Evolutionary conservation across 306 rosid species (phyloP), one percentile per base, ranked within the genome.

Genomic region (Neltuma alba): DNA sequence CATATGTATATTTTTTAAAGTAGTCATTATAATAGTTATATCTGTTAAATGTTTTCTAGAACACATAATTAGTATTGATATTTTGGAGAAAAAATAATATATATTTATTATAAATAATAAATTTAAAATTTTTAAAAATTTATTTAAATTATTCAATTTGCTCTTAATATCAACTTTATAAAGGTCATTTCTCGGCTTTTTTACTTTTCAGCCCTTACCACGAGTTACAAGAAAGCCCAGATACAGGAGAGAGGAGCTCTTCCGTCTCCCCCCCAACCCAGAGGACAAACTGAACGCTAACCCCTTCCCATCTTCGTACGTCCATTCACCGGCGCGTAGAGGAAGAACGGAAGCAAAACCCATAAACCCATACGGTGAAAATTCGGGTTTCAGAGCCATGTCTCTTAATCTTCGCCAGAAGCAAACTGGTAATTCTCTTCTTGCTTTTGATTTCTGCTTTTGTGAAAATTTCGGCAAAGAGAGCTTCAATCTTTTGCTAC

Each of bases 391-490:
- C 61, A 20, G 28, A 16, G 83, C 68, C 16, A 89, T 91, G 96
- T 75, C 88, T 67, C 88, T 91, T 72, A 91, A 87, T 86, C 93
- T 91, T 70, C 96, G 91, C 71, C 90, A 84, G 21, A 82, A 85
- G 74, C 93, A 91, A 79, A 87, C 90, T 30, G 91, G 95, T 91
- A 74, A 65, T 34, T 54, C 21, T 60, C 41, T 28, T 25, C 70
- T 61, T 34, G 5, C 20, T 36, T 12, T 36, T 6, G 33, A 34
- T 36, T 4, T 71, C 30, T 30, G 21, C 48, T 30, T 71, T 18
- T 20, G 68, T 38, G 52, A 40, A 67, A 40, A 21, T 10, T 38
- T 10, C 3, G 50, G 15, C 31, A 5, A 10, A 67, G 38, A 45
- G 27, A 48, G 37, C 57, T 48, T 50, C 33, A 72, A 31, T 72